phyloP scores from a whole-genome alignment of 139 green algal genomes.

The Auxenochlorella pyrenoidosa region DNA sequence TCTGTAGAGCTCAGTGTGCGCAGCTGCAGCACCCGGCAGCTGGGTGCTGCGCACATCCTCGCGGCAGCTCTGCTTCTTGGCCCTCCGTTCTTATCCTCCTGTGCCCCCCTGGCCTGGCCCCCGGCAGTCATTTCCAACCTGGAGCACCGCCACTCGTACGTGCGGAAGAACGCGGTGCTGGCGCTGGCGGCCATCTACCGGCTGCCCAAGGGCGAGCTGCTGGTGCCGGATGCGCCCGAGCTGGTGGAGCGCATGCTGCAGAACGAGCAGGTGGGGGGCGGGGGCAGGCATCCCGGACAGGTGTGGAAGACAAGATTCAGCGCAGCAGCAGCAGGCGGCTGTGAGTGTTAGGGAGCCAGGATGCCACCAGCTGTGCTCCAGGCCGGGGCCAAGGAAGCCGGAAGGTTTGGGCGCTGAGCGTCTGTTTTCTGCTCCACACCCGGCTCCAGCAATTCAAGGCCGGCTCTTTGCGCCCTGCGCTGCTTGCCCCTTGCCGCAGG shows the following conservation, averaged over 20 bases:
- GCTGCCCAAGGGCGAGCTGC: conserved; percentile 93
- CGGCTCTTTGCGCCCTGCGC: too few relatives aligned
- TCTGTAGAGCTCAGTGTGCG: neutral
- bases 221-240: conserved; percentile 93
- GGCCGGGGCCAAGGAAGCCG: neutral
- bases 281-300: neutral
- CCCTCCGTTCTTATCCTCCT: neutral
- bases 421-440: neutral
- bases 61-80: neutral
- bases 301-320: too few relatives aligned
- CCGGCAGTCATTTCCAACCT: conserved; percentile 74
- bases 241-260: conserved; percentile 91
- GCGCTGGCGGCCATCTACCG: conserved; percentile 93
- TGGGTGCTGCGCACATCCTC: neutral
- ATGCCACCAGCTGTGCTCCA: neutral
- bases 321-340: neutral
- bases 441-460: too few relatives aligned
- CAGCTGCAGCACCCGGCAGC: neutral
- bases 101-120: neutral
- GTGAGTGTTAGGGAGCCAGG: neutral
- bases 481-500: conserved; percentile 51
- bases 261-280: conserved; percentile 54
- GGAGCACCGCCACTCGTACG: conserved; percentile 98
- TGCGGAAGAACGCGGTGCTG: conserved; percentile 96
- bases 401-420: neutral